Evolutionary conservation across 164 flowering plant species (phyloP), one percentile per base, ranked within the genome.

Genomic region (Macadamia tetraphylla): DNA sequence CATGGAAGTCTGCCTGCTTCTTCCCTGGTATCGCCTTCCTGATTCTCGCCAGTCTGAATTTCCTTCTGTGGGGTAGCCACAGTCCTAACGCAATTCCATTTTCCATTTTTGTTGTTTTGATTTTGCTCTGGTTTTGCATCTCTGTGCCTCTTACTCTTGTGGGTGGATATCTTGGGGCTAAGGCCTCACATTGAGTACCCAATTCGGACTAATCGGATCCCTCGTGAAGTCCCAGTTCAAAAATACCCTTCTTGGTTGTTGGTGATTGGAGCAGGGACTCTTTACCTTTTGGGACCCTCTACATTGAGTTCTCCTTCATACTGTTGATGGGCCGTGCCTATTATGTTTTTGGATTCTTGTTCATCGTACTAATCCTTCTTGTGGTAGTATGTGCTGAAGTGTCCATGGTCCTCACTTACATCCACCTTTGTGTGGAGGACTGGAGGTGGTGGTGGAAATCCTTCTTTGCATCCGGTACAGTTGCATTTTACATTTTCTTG

Each of bases 11-110:
- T 53, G 81, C 86, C 17, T 81, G 84, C 68, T 86, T 86, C 81
- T 84, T 86, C 81, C 89, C 89, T 44, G 89, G 89, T 51, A 82
- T 84, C 66, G 80, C 82, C 60, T 86, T 86, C 63, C 49, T 73
- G 63, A 81, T 86, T 46, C 73, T 84, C 23, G 81, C 86, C 7
- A 69, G 68, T 29, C 63, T 84, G 79, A 86, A 86, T 61, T 82
- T 82, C 76, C 70, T 86, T 3, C 66, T 86, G 49, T 86, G 87
- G 87, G 82, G 85, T 35, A 86, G 87, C 60, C 81, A 80, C 69
- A 86, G 89, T 72, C 84, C 89, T 3, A 86, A 87, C 29, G 89
- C 89, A 67, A 86, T 84, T 62, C 87, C 89, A n/a, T 70, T 86
- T 68, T 77, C 85, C 11, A 59, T 84, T 62, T 86, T 76, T 74